These are phyloP conservation scores for Phytophthora aleatoria DNA, from an alignment of 352 stramenopile species.

Conservation along the genomic window DNA sequence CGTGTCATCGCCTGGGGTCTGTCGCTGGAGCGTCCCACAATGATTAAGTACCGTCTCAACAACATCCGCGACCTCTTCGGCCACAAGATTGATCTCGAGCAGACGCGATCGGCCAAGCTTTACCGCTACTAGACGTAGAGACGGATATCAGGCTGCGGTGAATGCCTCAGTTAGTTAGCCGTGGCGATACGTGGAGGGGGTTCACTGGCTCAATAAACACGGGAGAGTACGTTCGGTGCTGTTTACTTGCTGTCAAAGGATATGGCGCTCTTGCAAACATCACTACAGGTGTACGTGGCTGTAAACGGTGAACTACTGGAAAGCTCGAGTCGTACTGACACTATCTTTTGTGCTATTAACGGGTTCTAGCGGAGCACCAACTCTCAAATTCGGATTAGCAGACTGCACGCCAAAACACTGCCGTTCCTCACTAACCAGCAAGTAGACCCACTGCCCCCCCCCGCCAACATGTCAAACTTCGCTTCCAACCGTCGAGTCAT, in stretches of 20 bases:
- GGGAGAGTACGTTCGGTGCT: constrained; percentile 9
- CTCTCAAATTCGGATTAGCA: too few species aligned
- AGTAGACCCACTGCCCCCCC: too few species aligned
- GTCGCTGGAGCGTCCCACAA: constrained; percentile 98
- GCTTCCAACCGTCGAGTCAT: too few species aligned
- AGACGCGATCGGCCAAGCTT: constrained; percentile 93
- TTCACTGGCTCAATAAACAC: constrained; percentile 29
- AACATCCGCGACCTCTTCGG: constrained; percentile 99
- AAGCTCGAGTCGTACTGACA: too few species aligned
- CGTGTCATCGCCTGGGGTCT: constrained; percentile 99
- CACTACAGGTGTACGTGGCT: too few species aligned
- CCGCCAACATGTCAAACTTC: too few species aligned
- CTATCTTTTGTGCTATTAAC: too few species aligned
- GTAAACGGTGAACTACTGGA: too few species aligned
- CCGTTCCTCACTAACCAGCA: too few species aligned
- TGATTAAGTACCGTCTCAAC: constrained; percentile 99
- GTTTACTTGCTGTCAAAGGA: neutral
- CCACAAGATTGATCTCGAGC: constrained; percentile 98
- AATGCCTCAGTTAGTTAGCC: constrained; percentile 25
- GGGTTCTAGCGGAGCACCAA: too few species aligned
- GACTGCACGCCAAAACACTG: too few species aligned
- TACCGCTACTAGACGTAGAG: constrained; percentile 74
- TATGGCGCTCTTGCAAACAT: too few species aligned
- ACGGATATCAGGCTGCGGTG: constrained; percentile 11
- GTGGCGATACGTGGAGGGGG: neutral